A percentile compares a stretch with the other conserved stretches of the same genome.
phyloP scores from a whole-genome alignment of 768 basidiomycete species.

The Xanthoconium purpureum region DNA sequence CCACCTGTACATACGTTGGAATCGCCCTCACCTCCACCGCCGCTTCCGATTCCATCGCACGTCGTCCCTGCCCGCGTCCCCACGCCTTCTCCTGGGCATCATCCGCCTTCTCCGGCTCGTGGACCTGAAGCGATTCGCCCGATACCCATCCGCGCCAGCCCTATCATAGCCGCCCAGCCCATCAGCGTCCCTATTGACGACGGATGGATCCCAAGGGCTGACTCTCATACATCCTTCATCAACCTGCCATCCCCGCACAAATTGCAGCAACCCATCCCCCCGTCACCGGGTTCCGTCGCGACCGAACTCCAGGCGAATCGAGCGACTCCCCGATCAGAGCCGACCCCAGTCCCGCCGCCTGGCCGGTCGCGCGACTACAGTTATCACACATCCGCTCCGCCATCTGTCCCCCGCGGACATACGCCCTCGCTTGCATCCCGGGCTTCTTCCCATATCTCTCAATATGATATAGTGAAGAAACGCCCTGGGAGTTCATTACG shows the following conservation, averaged over 20 bases:
- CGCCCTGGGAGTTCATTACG: constrained; percentile 25
- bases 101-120: constrained; percentile 6
- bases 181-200: constrained; percentile 21
- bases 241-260: constrained; percentile 22
- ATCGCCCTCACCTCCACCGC: constrained; percentile 9
- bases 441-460: constrained; percentile 31
- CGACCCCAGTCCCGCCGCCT: constrained; percentile 22
- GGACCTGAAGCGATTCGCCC: constrained; percentile 28
- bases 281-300: constrained; percentile 14
- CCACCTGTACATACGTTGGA: constrained; percentile 26
- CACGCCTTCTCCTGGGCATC: constrained; percentile 22
- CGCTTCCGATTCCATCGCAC: constrained; percentile 24
- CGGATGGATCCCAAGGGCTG: constrained; percentile 29
- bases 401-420: constrained; percentile 11
- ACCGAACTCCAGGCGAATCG: constrained; percentile 14
- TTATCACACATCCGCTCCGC: constrained; percentile 19
- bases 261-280: constrained; percentile 11
- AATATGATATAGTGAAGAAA: constrained; percentile 30
- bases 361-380: constrained; percentile 29
- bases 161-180: constrained; percentile 7
- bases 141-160: constrained; percentile 25
- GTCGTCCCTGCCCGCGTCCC: constrained; percentile 9
- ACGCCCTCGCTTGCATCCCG: constrained; percentile 26
- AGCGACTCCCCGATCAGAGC: constrained; percentile 3
- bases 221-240: constrained; percentile 26